phyloP scores from a whole-genome alignment of 345 rosid genomes.

The Eucalyptus pauciflora region DNA sequence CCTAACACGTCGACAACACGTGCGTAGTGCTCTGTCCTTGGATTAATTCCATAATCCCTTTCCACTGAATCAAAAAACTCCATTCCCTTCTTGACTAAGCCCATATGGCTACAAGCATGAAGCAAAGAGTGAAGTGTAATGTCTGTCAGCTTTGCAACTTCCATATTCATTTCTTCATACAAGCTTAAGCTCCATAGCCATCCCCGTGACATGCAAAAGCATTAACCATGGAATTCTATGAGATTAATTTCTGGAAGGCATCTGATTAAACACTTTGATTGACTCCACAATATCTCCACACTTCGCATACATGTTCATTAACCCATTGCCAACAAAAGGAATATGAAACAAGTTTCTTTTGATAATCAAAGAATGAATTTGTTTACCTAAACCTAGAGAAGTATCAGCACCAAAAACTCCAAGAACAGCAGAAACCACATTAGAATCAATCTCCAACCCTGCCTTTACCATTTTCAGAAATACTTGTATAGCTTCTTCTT shows the following conservation, averaged over 20 bases:
- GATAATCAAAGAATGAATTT: constrained; percentile 65
- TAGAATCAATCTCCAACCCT: constrained; percentile 56
- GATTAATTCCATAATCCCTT: constrained; percentile 40
- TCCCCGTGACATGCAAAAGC: constrained; percentile 82
- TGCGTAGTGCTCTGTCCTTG: constrained; percentile 70
- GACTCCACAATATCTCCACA: constrained; percentile 69
- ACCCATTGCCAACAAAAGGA: constrained; percentile 65
- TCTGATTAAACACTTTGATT: constrained; percentile 37
- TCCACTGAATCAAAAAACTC: constrained; percentile 54
- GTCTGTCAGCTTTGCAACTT: constrained; percentile 63
- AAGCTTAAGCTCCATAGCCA: constrained; percentile 34
- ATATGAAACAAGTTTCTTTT: constrained; percentile 46
- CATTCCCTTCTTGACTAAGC: constrained; percentile 60
- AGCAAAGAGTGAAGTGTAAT: constrained; percentile 74
- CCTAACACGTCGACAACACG: constrained; percentile 87
- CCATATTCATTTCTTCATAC: constrained; percentile 52
- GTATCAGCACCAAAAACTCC: constrained; percentile 56
- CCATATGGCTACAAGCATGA: constrained; percentile 90
- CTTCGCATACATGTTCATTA: constrained; percentile 84
- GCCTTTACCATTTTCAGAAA: constrained; percentile 52
- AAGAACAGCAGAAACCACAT: constrained; percentile 70
- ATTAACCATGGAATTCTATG: constrained; percentile 90
- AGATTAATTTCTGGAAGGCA: constrained; percentile 46
- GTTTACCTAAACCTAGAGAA: constrained; percentile 64
- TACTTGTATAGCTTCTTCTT: constrained; percentile 66